Conservation (phyloP, 2,329 filamentous ascomycete genomes). For the Colletotrichum sp. region DNA sequence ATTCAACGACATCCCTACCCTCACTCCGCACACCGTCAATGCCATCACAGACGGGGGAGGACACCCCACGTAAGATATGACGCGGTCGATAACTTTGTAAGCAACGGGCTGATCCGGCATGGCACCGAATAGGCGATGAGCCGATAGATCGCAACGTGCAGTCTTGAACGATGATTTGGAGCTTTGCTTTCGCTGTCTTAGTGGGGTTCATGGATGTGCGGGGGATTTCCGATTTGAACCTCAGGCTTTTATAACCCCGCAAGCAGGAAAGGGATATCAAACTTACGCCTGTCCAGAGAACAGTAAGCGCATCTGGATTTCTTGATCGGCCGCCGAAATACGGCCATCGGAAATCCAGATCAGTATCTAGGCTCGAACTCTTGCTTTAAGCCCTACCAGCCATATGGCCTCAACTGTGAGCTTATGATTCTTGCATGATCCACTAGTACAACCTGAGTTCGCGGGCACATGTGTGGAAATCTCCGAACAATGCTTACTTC, state of each 20-base stretch:
- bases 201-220: neutral
- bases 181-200: neutral
- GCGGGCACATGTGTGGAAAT: neutral
- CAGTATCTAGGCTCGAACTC: neutral
- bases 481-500: neutral
- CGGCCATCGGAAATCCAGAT: neutral
- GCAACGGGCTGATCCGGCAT: neutral
- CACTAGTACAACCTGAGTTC: neutral
- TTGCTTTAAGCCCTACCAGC: neutral
- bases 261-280: neutral
- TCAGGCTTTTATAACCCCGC: neutral
- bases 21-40: neutral
- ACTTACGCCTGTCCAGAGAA: neutral
- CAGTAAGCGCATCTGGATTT: neutral
- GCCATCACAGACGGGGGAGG: neutral
- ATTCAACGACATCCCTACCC: neutral
- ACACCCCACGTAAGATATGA: neutral
- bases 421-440: neutral
- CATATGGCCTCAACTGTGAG: neutral
- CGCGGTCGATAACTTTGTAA: neutral
- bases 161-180: neutral
- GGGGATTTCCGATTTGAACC: neutral
- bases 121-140: neutral
- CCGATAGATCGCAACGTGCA: neutral
- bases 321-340: neutral